Evolutionary conservation across 805 yeast species (phyloP), one percentile per base, ranked within the genome.

Genomic region (Tetrapisispora phaffii): DNA sequence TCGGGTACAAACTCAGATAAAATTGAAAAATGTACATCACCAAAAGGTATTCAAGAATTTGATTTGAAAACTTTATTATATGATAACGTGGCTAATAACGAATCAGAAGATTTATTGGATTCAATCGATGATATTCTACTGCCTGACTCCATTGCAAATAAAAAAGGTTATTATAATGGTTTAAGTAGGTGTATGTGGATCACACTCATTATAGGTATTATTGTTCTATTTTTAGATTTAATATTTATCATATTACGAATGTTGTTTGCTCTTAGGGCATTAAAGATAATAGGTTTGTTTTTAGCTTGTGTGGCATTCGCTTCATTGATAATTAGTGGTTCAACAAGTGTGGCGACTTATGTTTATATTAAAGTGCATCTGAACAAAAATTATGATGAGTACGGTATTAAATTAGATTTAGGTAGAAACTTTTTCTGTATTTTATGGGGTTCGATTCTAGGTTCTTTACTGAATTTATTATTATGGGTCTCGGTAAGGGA

Each of bases 311-410:
- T 75, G 13, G 70, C 76, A 12, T 59, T 67, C 38, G 24, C 69
- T 5, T 50, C 69, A 12, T 52, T 71, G n/a, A 12, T 68, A 2
- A 51, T 74, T 16, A 69, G 75, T 24, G 73, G 78, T 24, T 85
- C 72, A 15, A 65, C 81, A 20, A 69, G 82, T 24, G 82, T 90
- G 0, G 93, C 80, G 16, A 67, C 75, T n/a, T 82, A 68, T 65
- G 46, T 66, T 5, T 69, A 70, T 45, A 69, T 80, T 48, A 63
- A 72, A 47, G 63, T 67, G 12, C 67, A 73, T 44, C 70, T 85
- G 66, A 77, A 81, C 53, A 64, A 76, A 29, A 65, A 67, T 29
- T 62, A 64, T 12, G 59, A 55, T 2, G 58, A 60, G 2, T 79
- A 69, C 53, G 94, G 94, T 15, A 71, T 81, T 40, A 59, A 62